A percentile compares a stretch with the other conserved stretches of the same genome.
These are phyloP conservation scores for Aspergillus aculeatinus DNA, from an alignment of 2,329 filamentous ascomycete species.

Conservation along the genomic window DNA sequence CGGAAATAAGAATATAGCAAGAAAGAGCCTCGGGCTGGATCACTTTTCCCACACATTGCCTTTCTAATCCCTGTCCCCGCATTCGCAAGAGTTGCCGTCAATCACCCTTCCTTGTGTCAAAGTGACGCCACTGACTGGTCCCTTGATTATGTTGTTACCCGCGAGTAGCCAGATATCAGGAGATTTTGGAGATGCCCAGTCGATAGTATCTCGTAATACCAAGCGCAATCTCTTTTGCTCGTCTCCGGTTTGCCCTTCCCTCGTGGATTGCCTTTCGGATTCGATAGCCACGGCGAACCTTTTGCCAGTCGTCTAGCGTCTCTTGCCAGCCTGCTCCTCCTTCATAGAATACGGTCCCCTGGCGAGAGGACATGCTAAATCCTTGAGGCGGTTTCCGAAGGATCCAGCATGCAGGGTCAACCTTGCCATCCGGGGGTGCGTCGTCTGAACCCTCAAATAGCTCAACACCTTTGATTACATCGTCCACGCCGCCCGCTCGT, in stretches of 20 bases:
- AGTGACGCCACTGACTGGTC: not conserved
- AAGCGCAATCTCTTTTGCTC: slow-evolving; percentile 30
- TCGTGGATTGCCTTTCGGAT: slow-evolving; percentile 37
- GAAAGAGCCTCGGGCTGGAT: not conserved
- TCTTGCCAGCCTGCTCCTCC: slow-evolving; percentile 42
- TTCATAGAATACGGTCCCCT: slow-evolving; percentile 41
- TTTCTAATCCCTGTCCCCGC: not conserved
- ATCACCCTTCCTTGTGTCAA: not conserved
- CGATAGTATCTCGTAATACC: slow-evolving; percentile 23
- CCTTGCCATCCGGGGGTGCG: slow-evolving; percentile 37
- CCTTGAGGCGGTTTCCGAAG: slow-evolving; percentile 43
- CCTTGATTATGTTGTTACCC: not conserved
- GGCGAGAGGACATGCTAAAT: slow-evolving; percentile 34
- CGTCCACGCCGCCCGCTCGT: slow-evolving; percentile 28
- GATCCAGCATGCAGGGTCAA: slow-evolving; percentile 44
- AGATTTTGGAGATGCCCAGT: slow-evolving; percentile 14
- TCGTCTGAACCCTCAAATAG: slow-evolving; percentile 39
- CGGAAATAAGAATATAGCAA: slow-evolving; percentile 5
- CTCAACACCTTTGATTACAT: slow-evolving; percentile 31
- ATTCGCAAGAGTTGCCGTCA: not conserved
- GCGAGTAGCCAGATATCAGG: not conserved
- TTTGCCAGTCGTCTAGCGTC: slow-evolving; percentile 41
- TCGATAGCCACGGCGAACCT: slow-evolving; percentile 36
- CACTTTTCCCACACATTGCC: slow-evolving; percentile 8
- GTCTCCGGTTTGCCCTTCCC: slow-evolving; percentile 36